Evolutionary conservation across 2,329 filamentous ascomycete species (phyloP).

Genomic region (Boeremia lycopersici): DNA sequence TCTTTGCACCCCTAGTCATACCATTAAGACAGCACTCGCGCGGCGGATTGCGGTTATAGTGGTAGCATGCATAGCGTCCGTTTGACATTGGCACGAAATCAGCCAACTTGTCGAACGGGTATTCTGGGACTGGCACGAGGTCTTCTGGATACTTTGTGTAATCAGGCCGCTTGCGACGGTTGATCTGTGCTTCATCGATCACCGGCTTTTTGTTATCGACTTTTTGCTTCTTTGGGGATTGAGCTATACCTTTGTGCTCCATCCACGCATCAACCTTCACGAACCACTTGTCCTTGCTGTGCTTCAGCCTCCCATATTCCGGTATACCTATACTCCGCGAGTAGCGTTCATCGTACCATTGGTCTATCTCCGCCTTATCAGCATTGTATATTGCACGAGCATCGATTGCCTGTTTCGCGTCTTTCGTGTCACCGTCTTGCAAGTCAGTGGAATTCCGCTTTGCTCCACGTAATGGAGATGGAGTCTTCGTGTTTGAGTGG

Average conservation of each 20-base stretch:
- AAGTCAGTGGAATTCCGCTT: not conserved
- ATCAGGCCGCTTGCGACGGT: not conserved
- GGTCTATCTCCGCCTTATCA: constrained; percentile 1
- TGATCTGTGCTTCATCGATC: not conserved
- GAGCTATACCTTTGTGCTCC: not conserved
- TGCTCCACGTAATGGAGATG: too few species aligned
- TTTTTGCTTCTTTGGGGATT: not conserved
- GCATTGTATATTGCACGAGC: not conserved
- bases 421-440: not conserved
- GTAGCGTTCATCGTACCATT: constrained; percentile 2
- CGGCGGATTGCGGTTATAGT: not conserved
- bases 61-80: constrained; percentile 1
- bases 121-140: not conserved
- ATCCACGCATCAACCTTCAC: not conserved
- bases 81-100: not conserved
- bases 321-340: not conserved
- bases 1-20: not conserved
- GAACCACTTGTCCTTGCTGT: not conserved
- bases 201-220: not conserved
- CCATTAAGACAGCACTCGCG: constrained; percentile 1
- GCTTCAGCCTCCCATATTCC: not conserved
- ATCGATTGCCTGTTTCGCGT: not conserved
- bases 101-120: not conserved
- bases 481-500: too few species aligned
- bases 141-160: not conserved